Conservation (phyloP, 169 alveolate genomes). For the Plasmodium inui region DNA sequence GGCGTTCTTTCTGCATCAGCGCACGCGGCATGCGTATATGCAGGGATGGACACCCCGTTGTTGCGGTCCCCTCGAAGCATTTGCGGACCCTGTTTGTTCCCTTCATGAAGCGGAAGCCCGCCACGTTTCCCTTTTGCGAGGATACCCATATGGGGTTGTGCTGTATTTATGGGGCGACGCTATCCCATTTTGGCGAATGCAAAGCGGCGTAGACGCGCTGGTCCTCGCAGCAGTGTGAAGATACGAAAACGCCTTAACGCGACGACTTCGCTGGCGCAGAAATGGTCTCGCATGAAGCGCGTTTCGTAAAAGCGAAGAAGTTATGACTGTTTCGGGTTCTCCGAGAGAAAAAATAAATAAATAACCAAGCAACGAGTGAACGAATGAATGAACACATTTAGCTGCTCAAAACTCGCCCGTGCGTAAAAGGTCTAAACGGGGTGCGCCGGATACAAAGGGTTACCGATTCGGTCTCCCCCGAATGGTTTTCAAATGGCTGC, state of each 20-base stretch:
- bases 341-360: too few relatives aligned
- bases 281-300: too few relatives aligned
- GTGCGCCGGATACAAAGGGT: neutral
- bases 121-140: neutral
- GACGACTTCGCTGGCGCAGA: neutral
- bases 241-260: neutral
- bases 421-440: neutral
- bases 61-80: neutral
- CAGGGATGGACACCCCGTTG: neutral
- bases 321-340: neutral
- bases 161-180: neutral
- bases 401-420: neutral
- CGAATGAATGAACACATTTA: neutral
- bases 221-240: neutral
- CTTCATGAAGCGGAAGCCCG: neutral
- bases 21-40: neutral
- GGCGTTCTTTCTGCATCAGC: neutral
- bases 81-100: neutral
- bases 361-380: neutral
- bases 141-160: neutral
- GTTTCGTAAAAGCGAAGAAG: neutral
- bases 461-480: neutral
- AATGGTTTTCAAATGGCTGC: neutral
- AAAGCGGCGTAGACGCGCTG: neutral
- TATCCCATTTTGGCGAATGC: neutral